phyloP scores from a whole-genome alignment of 345 rosid species.

The Salix caprea region DNA sequence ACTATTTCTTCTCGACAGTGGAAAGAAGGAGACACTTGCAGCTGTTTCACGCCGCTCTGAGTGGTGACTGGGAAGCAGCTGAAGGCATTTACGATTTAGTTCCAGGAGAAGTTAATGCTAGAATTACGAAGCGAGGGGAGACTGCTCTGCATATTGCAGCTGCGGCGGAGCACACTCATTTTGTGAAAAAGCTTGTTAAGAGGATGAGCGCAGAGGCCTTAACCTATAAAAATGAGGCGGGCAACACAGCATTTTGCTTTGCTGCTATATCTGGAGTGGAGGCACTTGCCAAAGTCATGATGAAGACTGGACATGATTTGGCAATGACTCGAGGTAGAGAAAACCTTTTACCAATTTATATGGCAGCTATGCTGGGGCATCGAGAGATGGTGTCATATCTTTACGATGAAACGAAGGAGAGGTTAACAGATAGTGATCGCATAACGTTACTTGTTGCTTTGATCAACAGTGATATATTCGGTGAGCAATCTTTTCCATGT shows the following conservation, averaged over 20 bases:
- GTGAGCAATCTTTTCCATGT: neutral
- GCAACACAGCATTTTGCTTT: constrained; percentile 6
- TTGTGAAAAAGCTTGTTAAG: neutral
- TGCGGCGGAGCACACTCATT: neutral
- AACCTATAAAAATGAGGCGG: neutral
- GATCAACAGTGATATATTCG: neutral
- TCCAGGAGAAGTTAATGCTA: neutral
- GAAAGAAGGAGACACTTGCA: neutral
- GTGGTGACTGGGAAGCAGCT: constrained; percentile 6
- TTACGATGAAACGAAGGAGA: neutral
- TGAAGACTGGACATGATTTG: neutral
- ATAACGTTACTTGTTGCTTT: neutral
- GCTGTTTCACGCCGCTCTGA: constrained; percentile 8
- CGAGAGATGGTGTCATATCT: constrained; percentile 13
- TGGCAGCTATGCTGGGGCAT: constrained; percentile 18
- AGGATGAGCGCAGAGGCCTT: neutral
- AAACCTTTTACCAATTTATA: neutral
- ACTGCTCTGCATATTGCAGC: constrained; percentile 23
- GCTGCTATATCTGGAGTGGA: constrained; percentile 8
- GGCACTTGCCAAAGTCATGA: constrained; percentile 4
- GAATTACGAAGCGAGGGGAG: neutral
- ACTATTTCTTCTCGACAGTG: neutral
- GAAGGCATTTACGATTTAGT: neutral
- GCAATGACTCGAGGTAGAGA: neutral
- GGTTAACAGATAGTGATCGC: neutral